These are phyloP conservation scores for Edhazardia aedis DNA, from an alignment of 371 early-diverging fungal species.

Conservation along the genomic window DNA sequence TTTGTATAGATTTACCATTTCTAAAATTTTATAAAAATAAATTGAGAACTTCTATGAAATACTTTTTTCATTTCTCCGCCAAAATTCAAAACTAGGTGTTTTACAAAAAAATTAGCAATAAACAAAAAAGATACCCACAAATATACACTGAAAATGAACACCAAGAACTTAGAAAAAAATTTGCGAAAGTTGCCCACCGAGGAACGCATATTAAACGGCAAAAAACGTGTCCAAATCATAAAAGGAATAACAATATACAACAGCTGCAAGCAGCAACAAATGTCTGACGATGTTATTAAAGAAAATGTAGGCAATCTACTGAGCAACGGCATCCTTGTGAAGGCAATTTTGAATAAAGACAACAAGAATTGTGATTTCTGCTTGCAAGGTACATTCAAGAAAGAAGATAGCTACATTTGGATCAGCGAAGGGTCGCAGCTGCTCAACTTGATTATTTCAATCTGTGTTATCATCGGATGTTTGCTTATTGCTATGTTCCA, in stretches of 20 bases:
- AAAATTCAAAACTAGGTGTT: no score
- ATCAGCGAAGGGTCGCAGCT: slow-evolving; percentile 66
- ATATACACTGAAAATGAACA: neutral
- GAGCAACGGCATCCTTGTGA: neutral
- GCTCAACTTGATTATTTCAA: slow-evolving; percentile 54
- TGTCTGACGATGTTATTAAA: neutral
- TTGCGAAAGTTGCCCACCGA: neutral
- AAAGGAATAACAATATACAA: neutral
- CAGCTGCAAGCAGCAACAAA: neutral
- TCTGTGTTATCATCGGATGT: slow-evolving; percentile 54
- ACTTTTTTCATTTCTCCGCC: no score
- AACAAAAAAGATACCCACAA: no score
- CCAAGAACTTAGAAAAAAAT: neutral
- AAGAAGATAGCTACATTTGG: slow-evolving; percentile 64
- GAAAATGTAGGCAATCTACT: neutral
- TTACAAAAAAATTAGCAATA: no score
- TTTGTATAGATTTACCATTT: no score
- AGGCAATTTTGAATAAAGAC: neutral
- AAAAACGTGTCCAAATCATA: neutral
- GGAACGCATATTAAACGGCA: neutral
- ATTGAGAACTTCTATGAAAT: no score
- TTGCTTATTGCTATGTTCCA: slow-evolving; percentile 83
- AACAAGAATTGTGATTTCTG: neutral
- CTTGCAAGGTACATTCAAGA: neutral
- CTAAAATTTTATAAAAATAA: no score